These are phyloP conservation scores for Alternaria triticina DNA, from an alignment of 2,329 filamentous ascomycete genomes.

Conservation along the genomic window DNA sequence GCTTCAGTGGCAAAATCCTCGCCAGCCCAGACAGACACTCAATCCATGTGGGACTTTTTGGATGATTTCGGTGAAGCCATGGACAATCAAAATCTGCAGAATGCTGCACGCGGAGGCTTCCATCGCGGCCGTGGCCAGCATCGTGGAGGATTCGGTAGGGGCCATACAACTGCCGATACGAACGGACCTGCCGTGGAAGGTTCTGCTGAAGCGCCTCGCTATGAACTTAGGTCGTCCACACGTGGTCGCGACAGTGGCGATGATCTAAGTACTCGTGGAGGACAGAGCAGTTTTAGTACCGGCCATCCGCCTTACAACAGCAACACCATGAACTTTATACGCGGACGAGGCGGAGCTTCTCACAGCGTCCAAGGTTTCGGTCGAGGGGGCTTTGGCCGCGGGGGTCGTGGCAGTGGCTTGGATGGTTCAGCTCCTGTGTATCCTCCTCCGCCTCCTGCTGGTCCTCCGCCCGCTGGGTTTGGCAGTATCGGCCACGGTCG, in stretches of 20 bases:
- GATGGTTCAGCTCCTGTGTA: neutral
- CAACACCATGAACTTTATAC: neutral
- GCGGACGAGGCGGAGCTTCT: neutral
- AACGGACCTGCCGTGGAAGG: neutral
- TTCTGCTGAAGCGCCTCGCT: neutral
- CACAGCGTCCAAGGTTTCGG: neutral
- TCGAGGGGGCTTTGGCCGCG: neutral
- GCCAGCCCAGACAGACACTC: neutral
- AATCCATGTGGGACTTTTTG: neutral
- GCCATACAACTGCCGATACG: neutral
- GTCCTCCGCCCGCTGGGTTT: neutral
- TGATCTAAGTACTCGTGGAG: neutral
- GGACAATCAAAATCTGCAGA: neutral
- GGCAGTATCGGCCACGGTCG: neutral
- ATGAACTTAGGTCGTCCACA: constrained; percentile 7
- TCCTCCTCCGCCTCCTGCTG: neutral
- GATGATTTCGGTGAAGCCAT: neutral
- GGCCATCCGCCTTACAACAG: neutral
- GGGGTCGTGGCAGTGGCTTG: neutral
- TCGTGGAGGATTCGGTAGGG: neutral
- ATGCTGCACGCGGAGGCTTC: neutral
- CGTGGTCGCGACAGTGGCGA: neutral
- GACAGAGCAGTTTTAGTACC: neutral
- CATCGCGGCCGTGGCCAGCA: neutral
- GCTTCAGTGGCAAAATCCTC: neutral